Conservation (phyloP, 1,284 basidiomycete species). For the Macrocystidia cucumis region DNA sequence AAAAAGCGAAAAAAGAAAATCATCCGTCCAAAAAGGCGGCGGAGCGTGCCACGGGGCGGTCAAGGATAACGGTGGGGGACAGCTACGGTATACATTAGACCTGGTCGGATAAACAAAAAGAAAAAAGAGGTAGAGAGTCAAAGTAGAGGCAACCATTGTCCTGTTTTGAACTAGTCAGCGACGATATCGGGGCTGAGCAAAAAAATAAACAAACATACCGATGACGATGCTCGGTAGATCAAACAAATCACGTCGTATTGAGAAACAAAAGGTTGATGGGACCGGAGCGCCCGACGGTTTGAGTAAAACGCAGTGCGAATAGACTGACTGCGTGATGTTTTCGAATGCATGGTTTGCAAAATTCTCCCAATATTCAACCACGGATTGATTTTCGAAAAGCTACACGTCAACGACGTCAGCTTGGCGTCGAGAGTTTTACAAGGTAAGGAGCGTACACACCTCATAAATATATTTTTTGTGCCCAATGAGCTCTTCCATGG, state of each 20-base stretch:
- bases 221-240: slow-evolving; percentile 84
- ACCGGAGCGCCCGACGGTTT: slow-evolving; percentile 80
- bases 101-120: slow-evolving; percentile 16
- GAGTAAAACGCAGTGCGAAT: slow-evolving; percentile 82
- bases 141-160: slow-evolving; percentile 75
- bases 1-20: slow-evolving; percentile 7
- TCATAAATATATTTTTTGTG: slow-evolving; percentile 87
- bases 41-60: slow-evolving; percentile 2
- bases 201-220: slow-evolving; percentile 31
- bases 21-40: slow-evolving; percentile 8
- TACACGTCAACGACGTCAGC: slow-evolving; percentile 18
- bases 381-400: slow-evolving; percentile 86
- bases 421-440: slow-evolving; percentile 11
- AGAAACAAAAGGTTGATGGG: slow-evolving; percentile 88
- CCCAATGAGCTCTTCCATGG: slow-evolving; percentile 74
- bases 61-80: too few species aligned
- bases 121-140: slow-evolving; percentile 25
- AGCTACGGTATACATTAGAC: too few species aligned
- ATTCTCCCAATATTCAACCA: slow-evolving; percentile 93
- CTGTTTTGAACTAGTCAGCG: slow-evolving; percentile 26
- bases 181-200: too few species aligned
- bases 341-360: slow-evolving; percentile 94
- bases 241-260: slow-evolving; percentile 86
- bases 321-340: slow-evolving; percentile 92
- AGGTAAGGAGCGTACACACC: slow-evolving; percentile 29